Percentiles rank a stretch among this genome's conserved stretches.
Conservation (phyloP, 1,284 basidiomycete species). For the Pholiota adiposa region DNA sequence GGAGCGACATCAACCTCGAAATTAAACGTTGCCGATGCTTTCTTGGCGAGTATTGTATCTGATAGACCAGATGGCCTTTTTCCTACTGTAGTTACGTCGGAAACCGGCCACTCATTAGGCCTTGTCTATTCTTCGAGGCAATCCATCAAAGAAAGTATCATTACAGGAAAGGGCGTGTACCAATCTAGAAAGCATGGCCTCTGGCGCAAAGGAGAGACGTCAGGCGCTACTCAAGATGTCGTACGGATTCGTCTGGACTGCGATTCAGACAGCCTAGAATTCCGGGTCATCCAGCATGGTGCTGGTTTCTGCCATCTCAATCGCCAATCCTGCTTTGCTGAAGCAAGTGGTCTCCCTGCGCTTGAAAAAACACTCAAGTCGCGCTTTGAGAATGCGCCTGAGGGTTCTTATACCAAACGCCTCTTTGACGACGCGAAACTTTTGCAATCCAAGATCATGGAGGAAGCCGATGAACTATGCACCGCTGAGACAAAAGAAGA, state of each 20-base stretch:
- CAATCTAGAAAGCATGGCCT: slow-evolving; percentile 96
- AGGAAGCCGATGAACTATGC: slow-evolving; percentile 97
- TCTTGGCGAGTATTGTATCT: slow-evolving; percentile 81
- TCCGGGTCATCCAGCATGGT: slow-evolving; percentile 90
- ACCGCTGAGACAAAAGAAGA: slow-evolving; percentile 82
- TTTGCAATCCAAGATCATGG: slow-evolving; percentile 93
- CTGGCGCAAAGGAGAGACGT: slow-evolving; percentile 98
- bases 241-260: slow-evolving; percentile 88
- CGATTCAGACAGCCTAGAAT: slow-evolving; percentile 92
- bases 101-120: slow-evolving; percentile 81
- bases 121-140: slow-evolving; percentile 96
- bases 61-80: slow-evolving; percentile 94
- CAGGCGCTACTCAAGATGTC: slow-evolving; percentile 91
- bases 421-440: slow-evolving; percentile 87
- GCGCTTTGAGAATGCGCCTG: slow-evolving; percentile 78
- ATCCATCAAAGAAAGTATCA: slow-evolving; percentile 87
- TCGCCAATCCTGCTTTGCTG: slow-evolving; percentile 86
- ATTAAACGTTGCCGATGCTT: slow-evolving; percentile 84
- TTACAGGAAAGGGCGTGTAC: slow-evolving; percentile 92
- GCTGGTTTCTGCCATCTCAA: slow-evolving; percentile 94
- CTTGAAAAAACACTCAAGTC: slow-evolving; percentile 84
- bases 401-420: slow-evolving; percentile 91
- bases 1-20: slow-evolving; percentile 54
- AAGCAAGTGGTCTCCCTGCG: slow-evolving; percentile 76
- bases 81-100: slow-evolving; percentile 87